phyloP scores from a whole-genome alignment of 371 early-diverging fungal genomes.

The Mortierella sp. region DNA sequence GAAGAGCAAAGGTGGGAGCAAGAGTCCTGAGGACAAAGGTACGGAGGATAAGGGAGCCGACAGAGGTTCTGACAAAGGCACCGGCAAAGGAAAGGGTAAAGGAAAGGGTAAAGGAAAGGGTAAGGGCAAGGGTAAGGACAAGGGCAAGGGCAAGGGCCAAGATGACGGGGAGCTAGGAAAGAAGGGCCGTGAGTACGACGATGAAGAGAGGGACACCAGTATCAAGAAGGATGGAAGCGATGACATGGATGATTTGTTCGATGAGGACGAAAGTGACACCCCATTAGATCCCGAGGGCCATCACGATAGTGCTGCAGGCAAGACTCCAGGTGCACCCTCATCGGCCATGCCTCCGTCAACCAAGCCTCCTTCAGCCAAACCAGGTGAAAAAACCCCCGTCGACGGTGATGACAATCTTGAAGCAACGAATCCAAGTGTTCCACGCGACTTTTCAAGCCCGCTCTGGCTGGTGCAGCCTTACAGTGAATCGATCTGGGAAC shows the following conservation, averaged over 20 bases:
- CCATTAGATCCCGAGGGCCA: background rate
- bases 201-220: constrained; percentile 4
- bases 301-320: background rate
- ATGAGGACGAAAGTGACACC: background rate
- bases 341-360: background rate
- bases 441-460: constrained; percentile 30
- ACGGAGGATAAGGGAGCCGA: constrained; percentile 3
- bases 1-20: constrained; percentile 3
- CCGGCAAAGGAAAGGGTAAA: background rate
- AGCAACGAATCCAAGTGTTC: background rate
- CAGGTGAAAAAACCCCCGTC: background rate
- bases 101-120: background rate
- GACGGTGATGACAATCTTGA: background rate
- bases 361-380: background rate
- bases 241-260: background rate
- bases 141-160: background rate
- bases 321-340: background rate
- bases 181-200: constrained; percentile 2
- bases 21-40: constrained; percentile 1
- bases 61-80: background rate
- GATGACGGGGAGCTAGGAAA: background rate
- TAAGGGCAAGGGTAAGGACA: constrained; percentile 1
- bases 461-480: constrained; percentile 49
- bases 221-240: background rate
- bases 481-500: constrained; percentile 45